phyloP scores from a whole-genome alignment of 164 flowering plant species.

The Macadamia tetraphylla region DNA sequence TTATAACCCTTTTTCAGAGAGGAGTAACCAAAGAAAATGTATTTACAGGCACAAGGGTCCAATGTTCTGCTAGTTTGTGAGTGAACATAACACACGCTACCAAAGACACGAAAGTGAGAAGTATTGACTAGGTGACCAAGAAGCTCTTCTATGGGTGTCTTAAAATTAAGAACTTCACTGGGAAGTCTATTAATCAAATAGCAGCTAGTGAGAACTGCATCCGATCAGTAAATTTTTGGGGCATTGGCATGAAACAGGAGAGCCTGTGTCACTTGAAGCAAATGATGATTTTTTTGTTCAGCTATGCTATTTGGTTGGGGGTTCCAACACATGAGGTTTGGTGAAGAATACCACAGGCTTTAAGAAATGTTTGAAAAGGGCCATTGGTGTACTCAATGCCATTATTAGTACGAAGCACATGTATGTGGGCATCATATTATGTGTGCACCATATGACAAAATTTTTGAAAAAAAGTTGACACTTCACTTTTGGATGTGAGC shows the following conservation, averaged over 20 bases:
- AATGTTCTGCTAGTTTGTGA: no score
- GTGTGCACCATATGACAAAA: no score
- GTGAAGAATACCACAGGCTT: constrained; percentile 6
- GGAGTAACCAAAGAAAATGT: no score
- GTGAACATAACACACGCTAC: no score
- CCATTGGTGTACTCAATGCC: not conserved
- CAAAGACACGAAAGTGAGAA: no score
- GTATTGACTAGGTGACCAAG: no score
- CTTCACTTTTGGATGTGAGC: constrained; percentile 1
- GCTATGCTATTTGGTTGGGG: not conserved
- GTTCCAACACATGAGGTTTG: constrained; percentile 9
- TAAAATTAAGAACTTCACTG: not conserved
- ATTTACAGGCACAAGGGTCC: no score
- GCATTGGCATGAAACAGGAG: constrained; percentile 1
- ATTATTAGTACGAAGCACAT: constrained; percentile 4
- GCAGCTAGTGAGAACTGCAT: not conserved
- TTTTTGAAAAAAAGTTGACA: not conserved
- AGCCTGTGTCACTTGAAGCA: constrained; percentile 1
- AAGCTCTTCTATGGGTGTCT: not conserved
- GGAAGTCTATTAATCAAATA: constrained; percentile 8
- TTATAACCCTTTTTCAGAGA: no score
- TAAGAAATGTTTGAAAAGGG: not conserved
- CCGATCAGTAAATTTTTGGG: constrained; percentile 2
- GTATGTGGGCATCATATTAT: not conserved
- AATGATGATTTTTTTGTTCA: constrained; percentile 9